Evolutionary conservation across 306 rosid species (phyloP).

Genomic region (Gleditsia sinensis): DNA sequence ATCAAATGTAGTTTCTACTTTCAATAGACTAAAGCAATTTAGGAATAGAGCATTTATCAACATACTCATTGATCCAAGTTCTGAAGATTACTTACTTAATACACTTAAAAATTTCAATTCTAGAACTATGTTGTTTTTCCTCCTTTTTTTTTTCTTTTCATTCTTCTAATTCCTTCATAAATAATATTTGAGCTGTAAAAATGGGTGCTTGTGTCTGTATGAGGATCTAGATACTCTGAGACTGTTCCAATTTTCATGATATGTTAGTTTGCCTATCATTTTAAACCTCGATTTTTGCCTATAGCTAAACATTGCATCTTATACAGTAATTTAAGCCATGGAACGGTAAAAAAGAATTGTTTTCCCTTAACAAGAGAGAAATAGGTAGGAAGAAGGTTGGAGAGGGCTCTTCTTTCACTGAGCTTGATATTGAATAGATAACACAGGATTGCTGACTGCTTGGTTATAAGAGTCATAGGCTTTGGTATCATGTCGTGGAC

Average conservation of each 20-base stretch:
- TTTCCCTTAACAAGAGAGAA: conserved; percentile 1
- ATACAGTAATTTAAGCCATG: not conserved
- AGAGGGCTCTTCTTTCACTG: not conserved
- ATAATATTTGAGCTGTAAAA: not conserved
- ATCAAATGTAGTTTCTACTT: not conserved
- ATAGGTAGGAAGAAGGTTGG: not conserved
- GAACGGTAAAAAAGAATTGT: not conserved
- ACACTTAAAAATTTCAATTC: not conserved
- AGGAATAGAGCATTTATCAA: not conserved
- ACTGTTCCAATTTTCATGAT: not conserved
- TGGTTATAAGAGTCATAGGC: too few species aligned
- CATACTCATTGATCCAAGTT: not conserved
- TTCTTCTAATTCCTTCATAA: not conserved
- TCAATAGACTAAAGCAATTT: not conserved
- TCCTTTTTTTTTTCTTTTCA: not conserved
- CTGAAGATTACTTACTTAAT: not conserved
- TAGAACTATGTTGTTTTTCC: not conserved
- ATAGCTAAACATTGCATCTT: not conserved
- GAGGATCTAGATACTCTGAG: not conserved
- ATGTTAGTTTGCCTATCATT: not conserved
- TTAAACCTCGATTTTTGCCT: not conserved
- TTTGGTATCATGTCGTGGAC: too few species aligned
- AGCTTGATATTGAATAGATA: not conserved
- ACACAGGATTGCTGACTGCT: not conserved
- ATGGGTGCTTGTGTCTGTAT: not conserved